These are phyloP conservation scores for Talaromyces borbonicus DNA, from an alignment of 495 filamentous ascomycete genomes.

Conservation along the genomic window DNA sequence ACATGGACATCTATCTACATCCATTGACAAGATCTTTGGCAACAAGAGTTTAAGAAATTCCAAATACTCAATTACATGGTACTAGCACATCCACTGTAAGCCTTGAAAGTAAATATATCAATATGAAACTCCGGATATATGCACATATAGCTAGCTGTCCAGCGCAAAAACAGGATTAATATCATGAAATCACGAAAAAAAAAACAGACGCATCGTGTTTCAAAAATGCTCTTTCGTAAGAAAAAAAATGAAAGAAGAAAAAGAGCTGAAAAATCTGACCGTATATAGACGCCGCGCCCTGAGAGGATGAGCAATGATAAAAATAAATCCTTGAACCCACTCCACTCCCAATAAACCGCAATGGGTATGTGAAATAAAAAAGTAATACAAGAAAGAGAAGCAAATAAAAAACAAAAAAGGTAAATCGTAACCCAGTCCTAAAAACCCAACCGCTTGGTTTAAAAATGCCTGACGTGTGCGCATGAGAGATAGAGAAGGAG, in stretches of 20 bases:
- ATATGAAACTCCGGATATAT: constrained; percentile 3
- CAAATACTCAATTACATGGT: too few species aligned
- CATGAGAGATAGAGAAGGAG: too few species aligned
- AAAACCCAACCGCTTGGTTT: constrained; percentile 2
- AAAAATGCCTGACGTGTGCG: background rate
- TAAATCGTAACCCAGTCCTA: background rate
- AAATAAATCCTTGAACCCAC: too few species aligned
- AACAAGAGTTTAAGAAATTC: too few species aligned
- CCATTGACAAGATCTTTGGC: too few species aligned
- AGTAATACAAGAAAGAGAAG: constrained; percentile 1
- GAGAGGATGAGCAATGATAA: background rate
- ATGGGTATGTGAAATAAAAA: constrained; percentile 6
- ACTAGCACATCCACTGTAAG: too few species aligned
- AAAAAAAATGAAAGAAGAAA: background rate
- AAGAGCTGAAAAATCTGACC: background rate
- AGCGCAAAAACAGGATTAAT: background rate
- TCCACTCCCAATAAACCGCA: background rate
- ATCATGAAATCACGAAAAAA: background rate
- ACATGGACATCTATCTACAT: too few species aligned
- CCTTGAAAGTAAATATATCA: too few species aligned
- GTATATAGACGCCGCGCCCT: background rate
- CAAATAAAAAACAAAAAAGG: constrained; percentile 1
- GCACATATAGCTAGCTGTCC: background rate
- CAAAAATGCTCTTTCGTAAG: background rate
- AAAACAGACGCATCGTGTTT: constrained; percentile 1